Evolutionary conservation across 2,329 filamentous ascomycete species (phyloP), one percentile per base, ranked within the genome.

Genomic region (Emmonsia crescens): DNA sequence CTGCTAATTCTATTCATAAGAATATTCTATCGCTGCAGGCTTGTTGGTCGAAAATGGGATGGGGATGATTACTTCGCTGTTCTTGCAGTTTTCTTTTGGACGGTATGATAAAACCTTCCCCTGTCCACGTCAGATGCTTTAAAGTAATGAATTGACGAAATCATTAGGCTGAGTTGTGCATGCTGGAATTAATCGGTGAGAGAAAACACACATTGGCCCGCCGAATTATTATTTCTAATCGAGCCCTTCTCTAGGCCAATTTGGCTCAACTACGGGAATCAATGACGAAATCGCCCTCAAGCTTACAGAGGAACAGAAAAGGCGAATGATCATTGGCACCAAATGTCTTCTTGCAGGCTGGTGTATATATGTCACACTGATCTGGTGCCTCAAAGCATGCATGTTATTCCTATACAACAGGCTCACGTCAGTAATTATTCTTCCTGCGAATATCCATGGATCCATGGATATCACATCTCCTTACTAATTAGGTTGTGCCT

Each of bases 61-160:
- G 75, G 76, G 1, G 78, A 80, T 63, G 78, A 80, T 56, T 74
- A 72, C 58, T 79, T 79, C 61, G 71, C 75, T 0, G 61, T 75
- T 19, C 54, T 72, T 5, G 68, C 70, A 0, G 63, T 78, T 4
- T 2, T 77, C 0, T 74, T 78, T 52, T 76, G 75, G 72, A 77
- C 75, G 29, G 76, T 70, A 56, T 46, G 63, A 33, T 21, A 58
- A 3, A 27, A 10, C n/a, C n/a, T 24, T 42, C 36, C n/a, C 4
- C 46, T 24, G 36, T 6, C n/a, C 29, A 24, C 10, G 19, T 10
- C 33, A 33, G 42, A 5, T n/a, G 19, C 19, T 5, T 46, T 46
- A 46, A 27, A 27, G 21, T 12, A 6, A 29, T 16, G 36, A 40
- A 42, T 33, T 57, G 21, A 57, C 24, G n/a, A 24, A 24, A 59